Conservation (phyloP, 1,139 yeast genomes). For the Suhomyces chickasaworum region DNA sequence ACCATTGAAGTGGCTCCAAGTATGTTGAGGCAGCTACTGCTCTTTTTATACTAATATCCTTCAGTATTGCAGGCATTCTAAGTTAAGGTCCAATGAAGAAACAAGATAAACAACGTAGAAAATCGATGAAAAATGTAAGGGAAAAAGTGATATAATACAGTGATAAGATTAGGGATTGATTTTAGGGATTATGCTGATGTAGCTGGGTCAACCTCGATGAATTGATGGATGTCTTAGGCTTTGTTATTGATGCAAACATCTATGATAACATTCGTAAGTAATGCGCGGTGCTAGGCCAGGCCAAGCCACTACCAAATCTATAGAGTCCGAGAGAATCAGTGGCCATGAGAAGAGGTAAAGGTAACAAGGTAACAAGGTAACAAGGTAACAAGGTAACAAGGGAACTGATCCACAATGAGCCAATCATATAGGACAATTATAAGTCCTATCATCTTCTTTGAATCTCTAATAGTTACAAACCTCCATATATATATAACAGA, state of each 20-base stretch:
- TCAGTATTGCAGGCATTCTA: slow-evolving; percentile 4
- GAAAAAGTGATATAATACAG: not conserved
- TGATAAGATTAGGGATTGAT: not conserved
- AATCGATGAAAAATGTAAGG: not conserved
- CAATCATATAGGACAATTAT: no score
- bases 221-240: not conserved
- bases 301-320: no score
- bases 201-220: not conserved
- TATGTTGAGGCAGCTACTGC: slow-evolving; percentile 26
- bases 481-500: no score
- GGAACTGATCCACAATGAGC: no score
- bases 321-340: no score
- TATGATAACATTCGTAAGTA: not conserved
- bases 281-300: no score
- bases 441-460: no score
- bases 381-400: no score
- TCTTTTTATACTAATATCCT: slow-evolving; percentile 22
- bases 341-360: no score
- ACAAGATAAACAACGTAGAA: not conserved
- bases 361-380: no score
- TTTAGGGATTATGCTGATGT: not conserved
- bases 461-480: no score
- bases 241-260: not conserved
- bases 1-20: slow-evolving; percentile 40
- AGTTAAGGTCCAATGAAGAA: not conserved